Evolutionary conservation across 345 rosid species (phyloP), one percentile per base, ranked within the genome.

Genomic region (Brassica carinata): DNA sequence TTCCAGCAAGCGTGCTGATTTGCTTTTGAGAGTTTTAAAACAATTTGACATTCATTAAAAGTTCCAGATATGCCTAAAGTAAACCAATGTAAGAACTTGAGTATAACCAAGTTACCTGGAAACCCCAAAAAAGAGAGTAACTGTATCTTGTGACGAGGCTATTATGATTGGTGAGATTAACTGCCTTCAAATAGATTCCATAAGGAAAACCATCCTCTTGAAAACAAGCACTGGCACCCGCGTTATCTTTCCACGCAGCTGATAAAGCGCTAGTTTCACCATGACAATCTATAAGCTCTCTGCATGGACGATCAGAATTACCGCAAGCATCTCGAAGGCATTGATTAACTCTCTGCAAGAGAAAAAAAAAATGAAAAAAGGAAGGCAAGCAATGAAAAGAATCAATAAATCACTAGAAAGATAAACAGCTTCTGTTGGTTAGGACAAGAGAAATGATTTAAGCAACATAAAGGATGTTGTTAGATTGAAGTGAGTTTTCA

Each of bases 1-100:
- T 95, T 74, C 99, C 99, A 57, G 97, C 99, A 59, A 95, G 91
- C 43, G 98, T 92, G 77, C 99, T 93, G 85, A 95, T 92, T 95
- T 95, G 99, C 99, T 95, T 83, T 61, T 81, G 79, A 5, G 53
- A 80, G 65, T 71, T 61, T 10, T 31, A 17, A 62, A 64, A 51
- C 27, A 64, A 45, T 38, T n/a, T 29, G 26, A 69, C 59, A 34
- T 31, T 26, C 30, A 4, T 8, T 30, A 29, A 57, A 51, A 58
- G 48, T 19, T 23, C 33, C 59, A 73, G 38, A 62, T 40, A 74
- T 33, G 26, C 62, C 26, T 23, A 23, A 23, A 23, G 57, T 51
- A 55, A 65, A 51, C 19, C 71, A 77, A 15, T 70, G 62, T 43
- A 72, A 65, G 66, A 31, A 72, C 15, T 71, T 64, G 43, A 71